Evolutionary conservation across 1,139 yeast species (phyloP), one percentile per base, ranked within the genome.

Genomic region (Geotrichum carabidarum): DNA sequence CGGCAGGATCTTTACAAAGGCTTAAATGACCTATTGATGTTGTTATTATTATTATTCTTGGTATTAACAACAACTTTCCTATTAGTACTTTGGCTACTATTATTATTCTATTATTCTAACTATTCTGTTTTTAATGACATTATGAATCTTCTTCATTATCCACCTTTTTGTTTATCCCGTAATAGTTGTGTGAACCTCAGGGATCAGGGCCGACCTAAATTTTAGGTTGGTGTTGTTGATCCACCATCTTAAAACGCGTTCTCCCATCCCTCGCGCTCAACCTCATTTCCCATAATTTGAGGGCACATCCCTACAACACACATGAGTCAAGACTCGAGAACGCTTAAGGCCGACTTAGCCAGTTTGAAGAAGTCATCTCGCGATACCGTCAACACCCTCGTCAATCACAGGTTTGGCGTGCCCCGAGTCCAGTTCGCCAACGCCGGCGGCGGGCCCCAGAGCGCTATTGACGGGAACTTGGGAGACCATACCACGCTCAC

Each of bases 401-500:
- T 34, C 22, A 36, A 11, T 17, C 49, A 45, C 12, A 14, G 4
- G 30, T 45, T 45, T 36, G 49, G 49, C 18, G 34, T 45, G n/a
- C 49, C 49, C 17, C 49, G 49, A 4, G 18, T 45, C 34, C 42
- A 35, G 17, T 15, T 18, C 15, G 38, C 49, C n/a, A 11, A 17
- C 9, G 8, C 42, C n/a, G 35, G 40, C 44, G 38, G 44, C 14
- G 37, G 44, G n/a, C 35, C 15, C 18, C 18, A 38, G 27, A 9
- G 8, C 11, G 11, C 27, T 1, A 17, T 12, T 11, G n/a, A 14
- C 30, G 37, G 37, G 14, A 34, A 11, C 37, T 11, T n/a, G 3
- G 41, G 6, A 37, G 41, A 35, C 40, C 38, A 44, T 17, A 36
- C 38, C 34, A 14, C 40, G 42, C 45, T 48, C 18, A 48, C 51